phyloP scores from a whole-genome alignment of 2,329 filamentous ascomycete genomes.

The Chrysoporthe austroafricana region DNA sequence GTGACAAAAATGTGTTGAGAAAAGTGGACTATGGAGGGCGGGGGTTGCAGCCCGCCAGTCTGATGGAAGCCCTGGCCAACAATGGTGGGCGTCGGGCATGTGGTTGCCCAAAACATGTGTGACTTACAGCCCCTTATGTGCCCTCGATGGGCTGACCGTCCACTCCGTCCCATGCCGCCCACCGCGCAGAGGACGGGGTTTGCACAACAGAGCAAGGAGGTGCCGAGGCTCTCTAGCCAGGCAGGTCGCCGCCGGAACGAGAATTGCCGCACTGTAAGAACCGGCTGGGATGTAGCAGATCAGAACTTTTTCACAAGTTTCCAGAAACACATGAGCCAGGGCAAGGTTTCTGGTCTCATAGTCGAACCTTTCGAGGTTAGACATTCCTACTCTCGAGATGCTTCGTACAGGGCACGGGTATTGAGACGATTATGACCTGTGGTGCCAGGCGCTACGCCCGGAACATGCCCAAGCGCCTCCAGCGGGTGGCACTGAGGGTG shows the following conservation, averaged over 20 bases:
- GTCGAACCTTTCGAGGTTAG: not conserved
- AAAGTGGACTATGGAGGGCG: not conserved
- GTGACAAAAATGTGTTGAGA: not conserved
- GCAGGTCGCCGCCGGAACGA: not conserved
- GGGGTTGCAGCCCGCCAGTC: not conserved
- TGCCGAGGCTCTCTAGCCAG: not conserved
- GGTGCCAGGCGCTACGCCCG: not conserved
- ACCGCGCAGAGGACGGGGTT: not conserved
- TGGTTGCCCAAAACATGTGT: slow-evolving; percentile 13
- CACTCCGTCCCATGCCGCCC: not conserved
- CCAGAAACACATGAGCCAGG: not conserved
- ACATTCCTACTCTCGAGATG: no score
- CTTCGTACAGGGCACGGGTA: slow-evolving; percentile 1
- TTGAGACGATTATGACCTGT: no score
- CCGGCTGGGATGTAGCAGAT: not conserved
- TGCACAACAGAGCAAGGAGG: not conserved
- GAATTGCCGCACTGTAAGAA: no score
- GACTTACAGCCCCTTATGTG: not conserved
- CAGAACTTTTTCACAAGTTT: not conserved
- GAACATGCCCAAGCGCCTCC: not conserved
- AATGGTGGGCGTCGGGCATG: slow-evolving; percentile 2
- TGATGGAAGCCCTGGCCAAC: slow-evolving; percentile 8
- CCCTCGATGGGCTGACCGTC: slow-evolving; percentile 20
- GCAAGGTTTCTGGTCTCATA: no score
- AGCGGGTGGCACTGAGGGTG: not conserved